Base-by-base conservation (phyloP, 2,329 filamentous ascomycete genomes). In the Epichloe sibirici region DNA sequence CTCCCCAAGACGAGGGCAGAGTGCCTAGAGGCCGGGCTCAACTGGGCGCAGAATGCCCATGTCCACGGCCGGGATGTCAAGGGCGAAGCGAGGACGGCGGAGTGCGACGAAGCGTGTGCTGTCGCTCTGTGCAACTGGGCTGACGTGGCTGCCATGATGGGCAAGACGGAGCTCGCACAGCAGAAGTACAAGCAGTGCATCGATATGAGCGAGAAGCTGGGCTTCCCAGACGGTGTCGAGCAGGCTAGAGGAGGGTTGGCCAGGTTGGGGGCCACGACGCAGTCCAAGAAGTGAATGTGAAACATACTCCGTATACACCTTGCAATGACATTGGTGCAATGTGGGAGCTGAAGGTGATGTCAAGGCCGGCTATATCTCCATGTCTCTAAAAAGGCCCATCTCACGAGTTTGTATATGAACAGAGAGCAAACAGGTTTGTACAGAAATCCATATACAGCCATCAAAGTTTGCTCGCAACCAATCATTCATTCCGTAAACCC, bases 51-150 rank as follows among this genome's bases (percentile, higher is more conserved):
- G 49, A 91, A 91, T 63, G 86, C 90, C 3, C 71, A 90, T 37
- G 73, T 76, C 23, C 78, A 89, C 53, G 81, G 84, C 1, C 74
- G 74, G 7, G 77, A 79, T 31, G 83, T 94, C 43, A 69, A 76
- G 52, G 79, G 83, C 4, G 79, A 86, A 0, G 72, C 81, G 3
- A 75, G 88, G 42, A 87, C 82, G 2, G 76, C 83, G 48, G 88
- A 95, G 63, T 96, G 91, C 63, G 89, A 95, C 65, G 68, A 85
- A 52, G 88, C 85, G 1, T 96, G 90, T 62, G 86, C 85, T 2
- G 86, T 85, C 5, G 86, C 90, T 7, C 82, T 87, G n/a, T 86
- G 88, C 66, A 95, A 94, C 64, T 78, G 95, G 51, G 91, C 83
- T 25, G 87, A 94, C 61, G 84, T 96, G 59, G 85, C 87, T 0